Evolutionary conservation across 2,329 filamentous ascomycete species (phyloP), one percentile per base, ranked within the genome.

Genomic region (Fusarium tupiense): DNA sequence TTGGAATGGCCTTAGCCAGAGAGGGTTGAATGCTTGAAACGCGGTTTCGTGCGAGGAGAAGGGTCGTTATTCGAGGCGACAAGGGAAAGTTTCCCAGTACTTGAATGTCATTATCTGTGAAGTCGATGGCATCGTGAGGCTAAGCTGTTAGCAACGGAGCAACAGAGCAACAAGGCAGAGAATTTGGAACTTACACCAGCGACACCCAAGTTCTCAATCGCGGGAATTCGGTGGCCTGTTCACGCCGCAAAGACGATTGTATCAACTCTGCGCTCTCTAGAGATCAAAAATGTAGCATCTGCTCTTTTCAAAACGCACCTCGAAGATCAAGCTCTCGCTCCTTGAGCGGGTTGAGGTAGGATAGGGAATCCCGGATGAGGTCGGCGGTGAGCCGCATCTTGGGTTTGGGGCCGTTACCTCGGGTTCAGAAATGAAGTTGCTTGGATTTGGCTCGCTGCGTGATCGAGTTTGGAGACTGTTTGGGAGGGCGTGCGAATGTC

Each of bases 251-350:
- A 76, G 76, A 78, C 78, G 80, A 86, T 88, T 90, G 86, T 93
- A 95, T 97, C 92, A 96, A 96, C 90, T 90, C 89, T 94, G 93
- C 90, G 91, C 82, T 82, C 64, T 70, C 67, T 73, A 80, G 80
- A 67, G 78, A 82, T 82, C 80, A 82, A 82, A 70, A 79, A 90
- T 95, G 94, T 94, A 98, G 94, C 91, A 97, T 96, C 95, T 96
- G 94, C 89, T 91, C 94, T 94, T 97, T 94, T 93, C 93, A 74
- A 91, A 85, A 89, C 95, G 91, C 93, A 98, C 96, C 96, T 98
- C 96, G 92, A 81, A 99, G 94, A 88, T 98, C 95, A 84, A 99
- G 91, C 90, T 99, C 96, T 85, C 96, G 94, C 90, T 99, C 96
- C 87, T 96, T 97, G 84, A 99, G 90, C 83, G 96, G 95, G 86